These are phyloP conservation scores for Theileria orientalis DNA, from an alignment of 169 alveolate species.

Conservation along the genomic window DNA sequence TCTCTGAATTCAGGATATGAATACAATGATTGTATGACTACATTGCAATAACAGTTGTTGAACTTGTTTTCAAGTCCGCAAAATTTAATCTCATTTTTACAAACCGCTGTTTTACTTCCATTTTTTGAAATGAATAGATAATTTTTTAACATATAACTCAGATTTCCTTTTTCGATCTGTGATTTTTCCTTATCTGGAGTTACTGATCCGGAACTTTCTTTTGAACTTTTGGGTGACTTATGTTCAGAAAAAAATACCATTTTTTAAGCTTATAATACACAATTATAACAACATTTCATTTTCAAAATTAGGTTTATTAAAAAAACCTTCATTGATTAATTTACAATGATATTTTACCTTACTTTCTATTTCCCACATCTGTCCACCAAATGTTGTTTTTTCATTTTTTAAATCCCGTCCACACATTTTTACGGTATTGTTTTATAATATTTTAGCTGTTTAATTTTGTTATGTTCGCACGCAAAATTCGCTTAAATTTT, in stretches of 20 bases:
- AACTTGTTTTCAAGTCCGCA: constrained; percentile 43
- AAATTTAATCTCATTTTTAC: constrained; percentile 4
- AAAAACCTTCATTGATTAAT: neutral
- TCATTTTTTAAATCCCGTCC: neutral
- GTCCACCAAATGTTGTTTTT: neutral
- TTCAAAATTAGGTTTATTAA: neutral
- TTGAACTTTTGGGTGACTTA: constrained; percentile 10
- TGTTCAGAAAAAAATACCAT: constrained; percentile 9
- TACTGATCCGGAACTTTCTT: constrained; percentile 6
- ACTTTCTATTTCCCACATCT: constrained; percentile 2
- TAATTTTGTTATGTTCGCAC: neutral
- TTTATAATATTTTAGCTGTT: neutral
- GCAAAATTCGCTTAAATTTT: constrained; percentile 2
- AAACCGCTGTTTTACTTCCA: neutral
- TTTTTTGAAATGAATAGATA: constrained; percentile 19
- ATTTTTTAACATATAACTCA: constrained; percentile 29
- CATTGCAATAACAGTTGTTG: constrained; percentile 64
- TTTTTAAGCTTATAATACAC: neutral
- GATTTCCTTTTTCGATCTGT: constrained; percentile 18
- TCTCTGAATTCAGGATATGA: constrained; percentile 24
- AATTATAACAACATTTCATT: neutral
- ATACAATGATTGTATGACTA: constrained; percentile 51
- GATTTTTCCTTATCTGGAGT: constrained; percentile 12
- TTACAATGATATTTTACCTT: neutral
- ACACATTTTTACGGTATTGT: neutral